Evolutionary conservation across 1,284 basidiomycete genomes (phyloP).

Genomic region (Cutaneotrichosporon sp.): DNA sequence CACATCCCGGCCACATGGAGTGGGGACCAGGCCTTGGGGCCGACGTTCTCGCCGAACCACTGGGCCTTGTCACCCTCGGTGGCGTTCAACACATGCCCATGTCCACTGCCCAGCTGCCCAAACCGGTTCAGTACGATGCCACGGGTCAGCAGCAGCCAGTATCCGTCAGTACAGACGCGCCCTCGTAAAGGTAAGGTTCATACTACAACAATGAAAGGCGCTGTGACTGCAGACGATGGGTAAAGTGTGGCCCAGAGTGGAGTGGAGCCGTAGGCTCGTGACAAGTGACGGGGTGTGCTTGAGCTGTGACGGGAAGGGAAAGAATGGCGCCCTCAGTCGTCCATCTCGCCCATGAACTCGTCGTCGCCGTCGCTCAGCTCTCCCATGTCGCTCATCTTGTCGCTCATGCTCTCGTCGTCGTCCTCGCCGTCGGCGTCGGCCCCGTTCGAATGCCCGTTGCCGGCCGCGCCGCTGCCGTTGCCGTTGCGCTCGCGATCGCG

Average conservation of each 20-base stretch:
- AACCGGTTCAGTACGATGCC: neutral
- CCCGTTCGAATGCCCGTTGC: slow-evolving; percentile 48
- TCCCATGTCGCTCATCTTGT: slow-evolving; percentile 89
- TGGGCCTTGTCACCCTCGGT: too few species aligned
- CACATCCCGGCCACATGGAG: too few species aligned
- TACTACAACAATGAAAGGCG: neutral
- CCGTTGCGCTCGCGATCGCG: slow-evolving; percentile 4
- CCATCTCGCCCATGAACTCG: slow-evolving; percentile 55
- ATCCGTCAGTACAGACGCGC: neutral
- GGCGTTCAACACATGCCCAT: too few species aligned
- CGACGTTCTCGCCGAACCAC: too few species aligned
- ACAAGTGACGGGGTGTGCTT: neutral
- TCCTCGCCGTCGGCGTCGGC: slow-evolving; percentile 63
- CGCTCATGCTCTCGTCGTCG: slow-evolving; percentile 64
- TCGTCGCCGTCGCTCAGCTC: slow-evolving; percentile 72
- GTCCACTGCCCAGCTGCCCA: too few species aligned
- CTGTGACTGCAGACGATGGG: neutral
- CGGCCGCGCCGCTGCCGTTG: slow-evolving; percentile 15
- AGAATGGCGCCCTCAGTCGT: slow-evolving; percentile 27
- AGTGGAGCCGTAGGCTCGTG: neutral
- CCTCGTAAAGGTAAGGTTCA: neutral
- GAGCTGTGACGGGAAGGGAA: neutral
- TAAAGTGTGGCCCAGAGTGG: neutral
- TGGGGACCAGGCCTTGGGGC: too few species aligned
- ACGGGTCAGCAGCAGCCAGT: neutral